A percentile compares a stretch with the other conserved stretches of the same genome.
Conservation (phyloP, 2,329 filamentous ascomycete genomes). For the Sarocladium strictum region DNA sequence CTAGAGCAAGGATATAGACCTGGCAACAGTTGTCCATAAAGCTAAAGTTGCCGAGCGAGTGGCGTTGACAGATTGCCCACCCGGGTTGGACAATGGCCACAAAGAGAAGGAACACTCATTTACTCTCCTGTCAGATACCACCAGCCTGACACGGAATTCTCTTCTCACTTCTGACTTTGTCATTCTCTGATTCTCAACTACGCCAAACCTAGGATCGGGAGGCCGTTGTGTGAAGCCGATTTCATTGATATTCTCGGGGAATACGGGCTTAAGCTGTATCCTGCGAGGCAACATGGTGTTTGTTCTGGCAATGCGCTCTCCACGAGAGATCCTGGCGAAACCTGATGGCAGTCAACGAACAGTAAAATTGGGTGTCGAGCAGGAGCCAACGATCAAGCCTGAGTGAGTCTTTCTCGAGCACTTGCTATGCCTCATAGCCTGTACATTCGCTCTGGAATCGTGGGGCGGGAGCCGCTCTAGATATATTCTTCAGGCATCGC, state of each 20-base stretch:
- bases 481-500: not conserved
- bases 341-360: not conserved
- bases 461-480: no score
- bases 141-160: no score
- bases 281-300: not conserved
- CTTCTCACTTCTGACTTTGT: no score
- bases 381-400: not conserved
- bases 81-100: no score
- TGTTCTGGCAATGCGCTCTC: not conserved
- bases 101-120: no score
- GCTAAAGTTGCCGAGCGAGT: not conserved
- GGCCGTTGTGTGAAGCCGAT: no score
- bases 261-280: no score
- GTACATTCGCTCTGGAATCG: no score
- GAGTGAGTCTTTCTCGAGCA: not conserved
- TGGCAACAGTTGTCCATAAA: not conserved
- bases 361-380: not conserved
- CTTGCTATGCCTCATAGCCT: not conserved
- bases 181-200: no score
- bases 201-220: no score
- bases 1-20: not conserved
- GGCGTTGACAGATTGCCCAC: not conserved
- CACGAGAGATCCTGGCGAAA: not conserved
- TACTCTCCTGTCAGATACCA: no score
- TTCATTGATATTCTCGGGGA: no score